phyloP scores from a whole-genome alignment of 2,329 filamentous ascomycete species.

The Colletotrichum tabaci region DNA sequence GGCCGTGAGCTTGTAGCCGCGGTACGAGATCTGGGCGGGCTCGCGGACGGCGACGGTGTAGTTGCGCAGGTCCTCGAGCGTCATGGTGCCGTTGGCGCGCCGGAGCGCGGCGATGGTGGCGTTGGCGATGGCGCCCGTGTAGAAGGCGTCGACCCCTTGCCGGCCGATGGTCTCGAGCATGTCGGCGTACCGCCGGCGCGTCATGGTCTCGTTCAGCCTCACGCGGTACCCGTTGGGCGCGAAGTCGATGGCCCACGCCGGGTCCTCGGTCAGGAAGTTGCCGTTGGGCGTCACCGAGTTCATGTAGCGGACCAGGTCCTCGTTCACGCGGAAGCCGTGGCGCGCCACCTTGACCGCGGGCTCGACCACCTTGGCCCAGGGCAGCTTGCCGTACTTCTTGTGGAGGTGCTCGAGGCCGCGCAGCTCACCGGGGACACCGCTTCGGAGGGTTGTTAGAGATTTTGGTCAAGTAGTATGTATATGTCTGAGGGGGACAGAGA shows the following conservation, averaged over 20 bases:
- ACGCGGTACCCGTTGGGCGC: constrained; percentile 80
- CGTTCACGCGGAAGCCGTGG: constrained; percentile 78
- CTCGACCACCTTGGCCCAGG: constrained; percentile 77
- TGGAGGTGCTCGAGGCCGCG: constrained; percentile 83
- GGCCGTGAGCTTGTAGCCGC: constrained; percentile 78
- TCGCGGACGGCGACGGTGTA: constrained; percentile 78
- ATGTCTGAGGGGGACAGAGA: too few species aligned
- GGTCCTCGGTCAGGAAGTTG: constrained; percentile 78
- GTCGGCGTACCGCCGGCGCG: constrained; percentile 80
- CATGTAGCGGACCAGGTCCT: constrained; percentile 82
- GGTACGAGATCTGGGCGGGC: constrained; percentile 74
- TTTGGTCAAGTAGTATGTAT: too few species aligned
- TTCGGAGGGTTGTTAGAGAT: constrained; percentile 46
- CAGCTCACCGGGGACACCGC: constrained; percentile 79
- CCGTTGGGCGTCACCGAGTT: constrained; percentile 58
- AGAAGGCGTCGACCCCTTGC: constrained; percentile 78
- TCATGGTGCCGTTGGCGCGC: constrained; percentile 81
- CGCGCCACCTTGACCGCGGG: constrained; percentile 82
- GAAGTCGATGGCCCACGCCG: constrained; percentile 87
- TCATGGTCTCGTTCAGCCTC: constrained; percentile 80
- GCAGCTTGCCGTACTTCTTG: constrained; percentile 73
- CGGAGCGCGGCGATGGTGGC: constrained; percentile 78
- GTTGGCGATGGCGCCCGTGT: constrained; percentile 77
- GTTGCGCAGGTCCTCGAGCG: constrained; percentile 77
- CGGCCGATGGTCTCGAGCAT: constrained; percentile 80